These are phyloP conservation scores for Biscogniauxia marginata DNA, from an alignment of 2,329 filamentous ascomycete genomes.

Conservation along the genomic window DNA sequence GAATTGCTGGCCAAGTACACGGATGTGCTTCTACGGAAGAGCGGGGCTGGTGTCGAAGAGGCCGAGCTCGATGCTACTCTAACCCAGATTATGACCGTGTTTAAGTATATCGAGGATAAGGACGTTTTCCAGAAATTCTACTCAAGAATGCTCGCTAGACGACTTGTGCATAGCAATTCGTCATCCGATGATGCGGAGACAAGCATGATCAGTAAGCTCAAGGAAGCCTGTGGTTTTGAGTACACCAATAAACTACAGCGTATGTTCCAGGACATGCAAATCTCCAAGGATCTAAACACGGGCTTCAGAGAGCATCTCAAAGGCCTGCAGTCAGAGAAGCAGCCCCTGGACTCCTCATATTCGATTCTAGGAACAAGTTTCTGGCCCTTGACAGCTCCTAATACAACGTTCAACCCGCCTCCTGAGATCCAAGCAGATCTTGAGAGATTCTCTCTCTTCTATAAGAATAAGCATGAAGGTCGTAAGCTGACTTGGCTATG, in stretches of 20 bases:
- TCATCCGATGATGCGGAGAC: slow-evolving; percentile 97
- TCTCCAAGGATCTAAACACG: slow-evolving; percentile 93
- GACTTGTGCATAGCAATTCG: slow-evolving; percentile 90
- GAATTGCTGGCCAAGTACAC: slow-evolving; percentile 95
- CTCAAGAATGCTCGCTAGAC: slow-evolving; percentile 91
- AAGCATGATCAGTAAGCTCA: slow-evolving; percentile 98
- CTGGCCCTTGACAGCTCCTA: slow-evolving; percentile 88
- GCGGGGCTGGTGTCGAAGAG: slow-evolving; percentile 88
- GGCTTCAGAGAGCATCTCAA: slow-evolving; percentile 78
- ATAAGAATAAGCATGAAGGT: slow-evolving; percentile 94
- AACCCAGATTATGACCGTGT: slow-evolving; percentile 96
- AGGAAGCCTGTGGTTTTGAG: slow-evolving; percentile 97
- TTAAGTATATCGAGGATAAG: slow-evolving; percentile 99
- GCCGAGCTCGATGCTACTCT: slow-evolving; percentile 87
- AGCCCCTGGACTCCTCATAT: slow-evolving; percentile 79
- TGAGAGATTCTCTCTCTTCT: slow-evolving; percentile 86
- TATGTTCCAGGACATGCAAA: slow-evolving; percentile 99
- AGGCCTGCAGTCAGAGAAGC: slow-evolving; percentile 65
- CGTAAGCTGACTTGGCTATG: slow-evolving; percentile 97
- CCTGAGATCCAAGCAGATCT: slow-evolving; percentile 81
- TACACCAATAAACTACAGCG: slow-evolving; percentile 99
- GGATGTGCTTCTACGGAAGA: slow-evolving; percentile 89
- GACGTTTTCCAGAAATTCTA: slow-evolving; percentile 99
- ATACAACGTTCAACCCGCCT: slow-evolving; percentile 85
- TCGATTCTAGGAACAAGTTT: slow-evolving; percentile 94